Percentiles rank a stretch among this genome's conserved stretches.
Conservation (phyloP, 768 basidiomycete species). For the Trametes villosa region DNA sequence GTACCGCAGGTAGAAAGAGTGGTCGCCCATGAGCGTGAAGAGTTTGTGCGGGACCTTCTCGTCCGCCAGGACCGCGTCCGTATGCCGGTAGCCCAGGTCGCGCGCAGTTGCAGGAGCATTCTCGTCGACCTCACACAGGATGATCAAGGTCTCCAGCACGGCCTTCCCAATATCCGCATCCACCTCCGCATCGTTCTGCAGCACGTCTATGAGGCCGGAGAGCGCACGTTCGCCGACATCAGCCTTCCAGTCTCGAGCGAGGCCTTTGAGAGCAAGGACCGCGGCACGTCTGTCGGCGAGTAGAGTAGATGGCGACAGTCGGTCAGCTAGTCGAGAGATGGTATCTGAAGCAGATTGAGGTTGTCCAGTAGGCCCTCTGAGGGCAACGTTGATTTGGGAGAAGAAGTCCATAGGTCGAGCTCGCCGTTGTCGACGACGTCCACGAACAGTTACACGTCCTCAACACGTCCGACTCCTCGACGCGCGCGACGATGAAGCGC, state of each 20-base stretch:
- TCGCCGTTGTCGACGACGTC: slow-evolving; percentile 17
- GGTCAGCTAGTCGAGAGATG: slow-evolving; percentile 84
- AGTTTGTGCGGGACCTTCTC: slow-evolving; percentile 76
- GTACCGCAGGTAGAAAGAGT: slow-evolving; percentile 83
- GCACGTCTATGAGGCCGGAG: slow-evolving; percentile 74
- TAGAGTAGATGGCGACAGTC: slow-evolving; percentile 87
- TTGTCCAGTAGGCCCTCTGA: slow-evolving; percentile 80
- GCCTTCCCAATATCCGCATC: slow-evolving; percentile 94
- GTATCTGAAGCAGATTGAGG: slow-evolving; percentile 86
- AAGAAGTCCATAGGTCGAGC: slow-evolving; percentile 72
- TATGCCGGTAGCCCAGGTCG: slow-evolving; percentile 83
- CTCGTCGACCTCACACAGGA: slow-evolving; percentile 84
- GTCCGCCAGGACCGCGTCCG: slow-evolving; percentile 74
- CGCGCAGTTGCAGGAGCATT: slow-evolving; percentile 44
- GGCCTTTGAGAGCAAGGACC: slow-evolving; percentile 91
- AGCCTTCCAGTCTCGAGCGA: slow-evolving; percentile 87
- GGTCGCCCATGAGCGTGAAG: slow-evolving; percentile 75
- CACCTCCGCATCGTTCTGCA: slow-evolving; percentile 86
- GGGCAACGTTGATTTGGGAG: slow-evolving; percentile 83
- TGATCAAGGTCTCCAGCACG: slow-evolving; percentile 84
- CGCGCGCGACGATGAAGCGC: background rate
- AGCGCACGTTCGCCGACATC: slow-evolving; percentile 85
- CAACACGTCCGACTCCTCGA: slow-evolving; percentile 1
- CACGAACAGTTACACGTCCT: background rate
- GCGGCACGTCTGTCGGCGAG: slow-evolving; percentile 92